Base-by-base conservation (phyloP, 495 filamentous ascomycete species). In the Hypoxylon lenormandii region DNA sequence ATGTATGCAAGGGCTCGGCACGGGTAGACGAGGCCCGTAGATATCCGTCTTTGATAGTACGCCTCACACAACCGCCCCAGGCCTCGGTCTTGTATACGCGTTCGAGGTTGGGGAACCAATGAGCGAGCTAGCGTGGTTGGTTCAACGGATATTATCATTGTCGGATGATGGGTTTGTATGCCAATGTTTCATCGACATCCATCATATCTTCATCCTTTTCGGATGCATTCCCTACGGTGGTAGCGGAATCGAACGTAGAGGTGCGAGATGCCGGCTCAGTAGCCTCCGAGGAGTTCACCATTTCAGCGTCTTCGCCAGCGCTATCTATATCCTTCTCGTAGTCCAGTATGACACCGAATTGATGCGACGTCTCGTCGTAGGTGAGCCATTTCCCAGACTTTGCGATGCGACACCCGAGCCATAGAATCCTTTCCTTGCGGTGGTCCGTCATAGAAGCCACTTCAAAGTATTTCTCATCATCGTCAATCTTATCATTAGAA, bases 391-490 rank as follows among this genome's bases (percentile, higher is more conserved):
- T 76, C 3, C 64, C 72, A 2, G 51, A 36, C 11, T 64, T 68
- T 0, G 90, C 85, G 58, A 94, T 83, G 21, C 80, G 79, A 38
- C 80, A 75, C 0, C 86, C 91, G 21, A 96, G 77, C 86, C 90
- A 94, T 0, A 95, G 75, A 43, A 92, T 88, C n/a, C 94, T 81
- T 51, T 92, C 87, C 61, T 84, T 87, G 18, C 94, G 80, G 22
- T 85, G 77, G n/a, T 86, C 81, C 10, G 79, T 80, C 79, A 90
- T 89, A 1, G 87, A 90, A 0, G 88, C 79, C 2, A 84, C 76
- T 71, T 97, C 94, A 16, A 91, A 82, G 36, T 86, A 84, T 18
- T 91, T 86, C 59, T 92, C 90, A 18, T 95, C 91, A 36, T 95
- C 91, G 54, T 93, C 92, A 5, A 89, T 84, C 64, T 85, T 85